Evolutionary conservation across 495 filamentous ascomycete genomes (phyloP).

Genomic region (Neurospora sp.): DNA sequence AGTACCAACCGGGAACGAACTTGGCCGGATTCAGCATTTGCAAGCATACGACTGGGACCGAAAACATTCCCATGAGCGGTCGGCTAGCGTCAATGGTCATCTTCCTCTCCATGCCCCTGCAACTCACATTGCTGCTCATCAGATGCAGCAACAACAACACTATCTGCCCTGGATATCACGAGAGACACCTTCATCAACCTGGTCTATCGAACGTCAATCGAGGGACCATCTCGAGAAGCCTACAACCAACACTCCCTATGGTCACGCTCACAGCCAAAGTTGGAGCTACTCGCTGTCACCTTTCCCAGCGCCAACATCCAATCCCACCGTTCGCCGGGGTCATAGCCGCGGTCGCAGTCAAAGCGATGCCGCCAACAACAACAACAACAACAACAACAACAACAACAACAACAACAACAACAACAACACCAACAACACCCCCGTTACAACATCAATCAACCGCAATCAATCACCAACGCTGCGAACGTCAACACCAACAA

Average conservation of each 20-base stretch:
- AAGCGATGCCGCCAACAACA: neutral
- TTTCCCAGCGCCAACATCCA: neutral
- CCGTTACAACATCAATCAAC: neutral
- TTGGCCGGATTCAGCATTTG: neutral
- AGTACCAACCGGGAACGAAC: neutral
- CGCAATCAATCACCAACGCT: conserved; percentile 1
- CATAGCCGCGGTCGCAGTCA: neutral
- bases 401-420: neutral
- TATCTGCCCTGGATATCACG: neutral
- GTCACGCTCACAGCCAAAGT: neutral
- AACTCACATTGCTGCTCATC: neutral
- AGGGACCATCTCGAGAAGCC: neutral
- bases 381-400: neutral
- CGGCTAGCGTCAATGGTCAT: neutral
- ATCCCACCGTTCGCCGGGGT: neutral
- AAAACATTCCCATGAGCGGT: neutral
- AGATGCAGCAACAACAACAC: neutral
- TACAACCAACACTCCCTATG: neutral
- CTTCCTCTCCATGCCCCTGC: neutral
- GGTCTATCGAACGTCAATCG: neutral
- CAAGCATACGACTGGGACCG: neutral
- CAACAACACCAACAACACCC: neutral
- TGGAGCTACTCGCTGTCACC: neutral
- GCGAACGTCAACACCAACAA: conserved; percentile 6
- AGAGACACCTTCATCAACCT: neutral